Conservation (phyloP, 2,329 filamentous ascomycete species). For the Xylaria sp. region DNA sequence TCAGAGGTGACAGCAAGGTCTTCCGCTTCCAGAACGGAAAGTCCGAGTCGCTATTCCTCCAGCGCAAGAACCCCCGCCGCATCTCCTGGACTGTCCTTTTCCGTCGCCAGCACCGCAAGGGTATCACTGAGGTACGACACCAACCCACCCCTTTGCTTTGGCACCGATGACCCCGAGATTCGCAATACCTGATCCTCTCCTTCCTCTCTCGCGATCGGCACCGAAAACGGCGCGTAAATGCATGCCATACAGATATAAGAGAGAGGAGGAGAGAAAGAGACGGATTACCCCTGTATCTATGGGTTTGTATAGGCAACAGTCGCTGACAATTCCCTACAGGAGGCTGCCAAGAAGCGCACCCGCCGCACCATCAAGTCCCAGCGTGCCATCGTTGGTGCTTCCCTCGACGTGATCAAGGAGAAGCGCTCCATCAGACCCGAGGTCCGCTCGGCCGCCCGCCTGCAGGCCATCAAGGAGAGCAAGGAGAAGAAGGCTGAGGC, state of each 20-base stretch:
- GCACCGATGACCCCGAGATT: background rate
- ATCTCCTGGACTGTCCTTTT: slow-evolving; percentile 98
- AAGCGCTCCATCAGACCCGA: slow-evolving; percentile 91
- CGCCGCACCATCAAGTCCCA: slow-evolving; percentile 98
- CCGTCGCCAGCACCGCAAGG: slow-evolving; percentile 99
- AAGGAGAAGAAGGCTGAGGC: slow-evolving; percentile 96
- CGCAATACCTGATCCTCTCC: background rate
- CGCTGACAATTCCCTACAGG: slow-evolving; percentile 57
- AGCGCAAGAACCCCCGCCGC: slow-evolving; percentile 99
- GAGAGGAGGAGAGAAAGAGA: too few relatives aligned
- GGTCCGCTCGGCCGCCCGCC: slow-evolving; percentile 86
- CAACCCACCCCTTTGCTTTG: background rate
- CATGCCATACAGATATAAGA: too few relatives aligned
- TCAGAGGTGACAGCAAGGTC: slow-evolving; percentile 99
- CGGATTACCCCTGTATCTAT: too few relatives aligned
- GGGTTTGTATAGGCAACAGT: background rate
- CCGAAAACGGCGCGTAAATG: background rate
- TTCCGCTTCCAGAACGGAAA: slow-evolving; percentile 99
- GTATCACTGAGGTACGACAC: slow-evolving; percentile 94
- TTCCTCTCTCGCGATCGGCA: background rate
- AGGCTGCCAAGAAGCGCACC: slow-evolving; percentile 99
- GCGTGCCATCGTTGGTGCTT: slow-evolving; percentile 98
- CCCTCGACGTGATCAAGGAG: slow-evolving; percentile 99
- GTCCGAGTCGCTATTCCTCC: slow-evolving; percentile 98
- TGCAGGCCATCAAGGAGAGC: slow-evolving; percentile 87